These are phyloP conservation scores for Colletotrichum sp. DNA, from an alignment of 2,329 filamentous ascomycete genomes.

Conservation along the genomic window DNA sequence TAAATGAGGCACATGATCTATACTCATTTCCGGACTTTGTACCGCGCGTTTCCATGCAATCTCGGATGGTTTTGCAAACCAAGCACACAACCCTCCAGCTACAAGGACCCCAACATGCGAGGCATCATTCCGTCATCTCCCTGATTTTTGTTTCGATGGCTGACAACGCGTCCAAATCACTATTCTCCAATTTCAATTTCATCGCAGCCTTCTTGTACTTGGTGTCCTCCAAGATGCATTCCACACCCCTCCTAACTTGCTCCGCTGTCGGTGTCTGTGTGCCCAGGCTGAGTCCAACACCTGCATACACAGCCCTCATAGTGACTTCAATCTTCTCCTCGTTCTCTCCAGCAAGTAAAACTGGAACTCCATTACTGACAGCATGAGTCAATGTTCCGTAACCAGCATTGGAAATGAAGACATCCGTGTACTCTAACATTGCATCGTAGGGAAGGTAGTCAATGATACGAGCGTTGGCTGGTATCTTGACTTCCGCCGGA, in stretches of 20 bases:
- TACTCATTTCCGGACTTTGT: not conserved
- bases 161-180: not conserved
- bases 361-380: conserved; percentile 49
- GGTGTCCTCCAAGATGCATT: not conserved
- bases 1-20: not conserved
- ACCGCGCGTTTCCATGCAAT: not conserved
- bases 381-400: conserved; percentile 53
- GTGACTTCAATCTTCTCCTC: conserved; percentile 48
- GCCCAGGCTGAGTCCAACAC: conserved; percentile 49
- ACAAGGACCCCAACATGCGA: not conserved
- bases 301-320: conserved; percentile 44
- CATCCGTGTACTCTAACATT: conserved; percentile 46
- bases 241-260: not conserved
- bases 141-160: not conserved
- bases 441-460: conserved; percentile 56
- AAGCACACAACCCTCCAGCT: not conserved
- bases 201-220: conserved; percentile 9
- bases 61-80: not conserved
- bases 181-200: conserved; percentile 1
- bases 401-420: conserved; percentile 55
- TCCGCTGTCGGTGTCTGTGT: conserved; percentile 35
- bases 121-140: not conserved
- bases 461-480: conserved; percentile 46
- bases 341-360: conserved; percentile 48
- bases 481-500: conserved; percentile 15